Evolutionary conservation across 1,284 basidiomycete species (phyloP), one percentile per base, ranked within the genome.

Genomic region (Tilletia setariae): DNA sequence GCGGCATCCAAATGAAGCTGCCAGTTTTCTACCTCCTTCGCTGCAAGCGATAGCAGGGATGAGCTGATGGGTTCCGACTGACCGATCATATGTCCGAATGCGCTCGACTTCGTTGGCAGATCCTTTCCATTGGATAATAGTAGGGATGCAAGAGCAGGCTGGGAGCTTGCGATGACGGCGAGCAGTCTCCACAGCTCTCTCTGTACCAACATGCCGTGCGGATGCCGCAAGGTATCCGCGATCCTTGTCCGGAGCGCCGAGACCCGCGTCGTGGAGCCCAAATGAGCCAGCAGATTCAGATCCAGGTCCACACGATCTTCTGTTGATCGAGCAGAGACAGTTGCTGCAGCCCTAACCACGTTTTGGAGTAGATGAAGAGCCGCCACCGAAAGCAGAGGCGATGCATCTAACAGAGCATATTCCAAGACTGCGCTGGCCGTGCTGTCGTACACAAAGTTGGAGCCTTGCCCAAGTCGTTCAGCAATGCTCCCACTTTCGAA

Each of bases 371-470:
- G 28, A 3, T 61, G 56, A 3, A 61, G 56, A 9, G 56, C 56
- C 28, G 30, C 56, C 2, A 61, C 16, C 15, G 56, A 61, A 2
- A 61, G 32, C 25, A 35, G 11, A 25, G 56, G 56, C 15, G 56
- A 61, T 25, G 35, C 28, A 7, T 61, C 32, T 4, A 13, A 11
- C 2, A 61, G 28, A 2, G 56, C 56, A 21, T 61, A 61, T 19
- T 11, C 56, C 56, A 61, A 35, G 28, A 61, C 56, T 19, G 56
- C 56, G 30, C 56, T 61, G 9, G 56, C 56, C 25, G 56, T 61
- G 56, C 56, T 61, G 28, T 35, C 56, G 30, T 61, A 35, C 8
- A 61, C 56, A 61, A 61, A 61, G 7, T 9, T 16, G 28, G 56
- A 32, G 2, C 30, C 28, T 19, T 28, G 6, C 7, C 56, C 56